Evolutionary conservation across 768 basidiomycete species (phyloP).

Genomic region (Lactarius trivialis): DNA sequence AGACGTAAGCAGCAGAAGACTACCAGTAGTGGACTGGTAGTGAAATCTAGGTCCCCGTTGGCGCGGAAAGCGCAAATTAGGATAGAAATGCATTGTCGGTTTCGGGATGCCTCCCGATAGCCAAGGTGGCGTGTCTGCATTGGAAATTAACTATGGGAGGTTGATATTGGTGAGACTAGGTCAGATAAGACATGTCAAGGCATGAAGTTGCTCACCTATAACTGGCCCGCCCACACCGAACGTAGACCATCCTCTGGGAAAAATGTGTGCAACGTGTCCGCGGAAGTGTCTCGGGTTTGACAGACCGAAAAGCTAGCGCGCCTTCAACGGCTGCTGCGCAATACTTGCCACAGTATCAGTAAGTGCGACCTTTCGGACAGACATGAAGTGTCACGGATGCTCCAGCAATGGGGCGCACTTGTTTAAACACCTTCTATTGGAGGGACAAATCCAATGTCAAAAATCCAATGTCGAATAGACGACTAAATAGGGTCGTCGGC

Average conservation of each 20-base stretch:
- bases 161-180: not conserved
- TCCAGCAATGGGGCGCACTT: not conserved
- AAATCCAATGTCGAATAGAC: not conserved
- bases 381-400: not conserved
- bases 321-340: not conserved
- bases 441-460: not conserved
- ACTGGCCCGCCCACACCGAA: too few species aligned
- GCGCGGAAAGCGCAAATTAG: not conserved
- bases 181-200: not conserved
- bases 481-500: not conserved
- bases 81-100: not conserved
- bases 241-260: too few species aligned
- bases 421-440: constrained; percentile 1
- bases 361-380: not conserved
- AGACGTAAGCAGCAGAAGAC: not conserved
- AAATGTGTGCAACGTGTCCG: not conserved
- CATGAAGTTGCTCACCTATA: not conserved
- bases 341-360: not conserved
- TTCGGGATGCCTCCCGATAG: constrained; percentile 1
- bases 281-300: constrained; percentile 1
- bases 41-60: not conserved
- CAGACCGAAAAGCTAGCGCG: not conserved
- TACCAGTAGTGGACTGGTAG: not conserved
- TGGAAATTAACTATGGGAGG: not conserved
- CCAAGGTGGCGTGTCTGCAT: not conserved